Percentiles rank a stretch among this genome's conserved stretches.
Evolutionary conservation across 352 stramenopile species (phyloP).

Genomic region (Phytophthora tentaculata): DNA sequence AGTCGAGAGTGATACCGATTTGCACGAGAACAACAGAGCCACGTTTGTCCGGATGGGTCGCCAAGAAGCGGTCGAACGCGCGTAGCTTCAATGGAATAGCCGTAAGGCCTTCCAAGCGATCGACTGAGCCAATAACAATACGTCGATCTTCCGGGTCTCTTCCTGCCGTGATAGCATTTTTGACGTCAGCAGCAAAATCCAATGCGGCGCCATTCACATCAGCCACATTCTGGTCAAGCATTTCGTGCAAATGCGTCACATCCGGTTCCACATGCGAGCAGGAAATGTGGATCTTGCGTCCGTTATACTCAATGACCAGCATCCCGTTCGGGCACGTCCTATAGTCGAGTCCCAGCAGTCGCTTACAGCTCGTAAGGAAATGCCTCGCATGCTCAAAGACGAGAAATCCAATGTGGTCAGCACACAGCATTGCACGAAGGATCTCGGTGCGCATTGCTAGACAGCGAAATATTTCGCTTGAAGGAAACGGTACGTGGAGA

Average conservation of each 20-base stretch:
- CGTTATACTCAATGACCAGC: conserved; percentile 96
- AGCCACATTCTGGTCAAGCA: conserved; percentile 60
- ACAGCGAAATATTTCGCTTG: conserved; percentile 98
- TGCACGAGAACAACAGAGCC: conserved; percentile 80
- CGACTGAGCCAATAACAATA: conserved; percentile 90
- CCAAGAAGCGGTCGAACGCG: conserved; percentile 95
- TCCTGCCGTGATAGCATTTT: conserved; percentile 38
- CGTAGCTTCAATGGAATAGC: conserved; percentile 97
- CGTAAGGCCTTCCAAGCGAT: conserved; percentile 96
- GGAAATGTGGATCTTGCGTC: conserved; percentile 95
- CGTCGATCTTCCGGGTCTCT: conserved; percentile 34
- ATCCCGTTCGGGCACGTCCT: conserved; percentile 86
- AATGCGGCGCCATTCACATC: conserved; percentile 28
- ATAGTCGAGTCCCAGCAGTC: conserved; percentile 96
- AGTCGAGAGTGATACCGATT: conserved; percentile 75
- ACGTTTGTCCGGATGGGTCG: conserved; percentile 77
- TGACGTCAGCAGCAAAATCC: conserved; percentile 49
- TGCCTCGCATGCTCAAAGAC: conserved; percentile 94
- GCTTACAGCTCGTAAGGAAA: conserved; percentile 92
- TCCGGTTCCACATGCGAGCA: conserved; percentile 98
- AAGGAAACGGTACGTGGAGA: conserved; percentile 98
- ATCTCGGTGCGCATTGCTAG: conserved; percentile 92
- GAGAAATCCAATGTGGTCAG: conserved; percentile 94
- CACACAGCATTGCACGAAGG: conserved; percentile 89
- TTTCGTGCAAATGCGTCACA: conserved; percentile 69